Conservation (phyloP, 2,329 filamentous ascomycete species). For the Bertia moriformis region DNA sequence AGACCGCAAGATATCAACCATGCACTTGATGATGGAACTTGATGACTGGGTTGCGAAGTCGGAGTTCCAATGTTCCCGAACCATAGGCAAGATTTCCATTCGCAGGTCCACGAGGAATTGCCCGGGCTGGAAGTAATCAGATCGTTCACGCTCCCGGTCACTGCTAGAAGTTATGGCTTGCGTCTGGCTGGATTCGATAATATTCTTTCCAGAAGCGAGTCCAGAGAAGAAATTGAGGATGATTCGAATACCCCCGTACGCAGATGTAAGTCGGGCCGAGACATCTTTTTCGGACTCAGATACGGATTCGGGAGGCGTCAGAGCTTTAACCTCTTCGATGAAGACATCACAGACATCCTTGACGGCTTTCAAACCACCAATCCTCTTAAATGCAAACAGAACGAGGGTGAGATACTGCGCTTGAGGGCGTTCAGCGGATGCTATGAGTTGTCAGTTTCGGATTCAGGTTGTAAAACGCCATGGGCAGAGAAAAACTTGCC, state of each 20-base stretch:
- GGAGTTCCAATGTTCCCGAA: slow-evolving; percentile 73
- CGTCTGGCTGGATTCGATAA: slow-evolving; percentile 49
- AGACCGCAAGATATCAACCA: slow-evolving; percentile 4
- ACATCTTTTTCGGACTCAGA: background rate
- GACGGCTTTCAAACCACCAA: slow-evolving; percentile 60
- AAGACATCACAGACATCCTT: slow-evolving; percentile 61
- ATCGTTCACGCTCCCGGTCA: background rate
- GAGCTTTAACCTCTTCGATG: slow-evolving; percentile 29
- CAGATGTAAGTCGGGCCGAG: slow-evolving; percentile 6
- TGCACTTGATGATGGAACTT: background rate
- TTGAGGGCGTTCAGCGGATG: slow-evolving; percentile 24
- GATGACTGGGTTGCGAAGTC: slow-evolving; percentile 26
- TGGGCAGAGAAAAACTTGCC: slow-evolving; percentile 18
- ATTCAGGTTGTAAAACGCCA: too few relatives aligned
- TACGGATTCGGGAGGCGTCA: background rate
- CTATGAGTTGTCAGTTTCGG: too few relatives aligned
- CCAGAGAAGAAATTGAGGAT: slow-evolving; percentile 71
- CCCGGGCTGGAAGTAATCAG: slow-evolving; percentile 20
- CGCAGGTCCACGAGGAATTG: slow-evolving; percentile 82
- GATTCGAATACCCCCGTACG: slow-evolving; percentile 55
- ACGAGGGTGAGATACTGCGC: slow-evolving; percentile 57
- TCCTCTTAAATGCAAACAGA: slow-evolving; percentile 72
- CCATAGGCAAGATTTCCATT: slow-evolving; percentile 61
- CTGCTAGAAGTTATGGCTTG: background rate
- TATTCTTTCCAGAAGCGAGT: slow-evolving; percentile 62